Evolutionary conservation across 78 protist species (phyloP), one percentile per base, ranked within the genome.

Genomic region (Monocercomonoides exilis): DNA sequence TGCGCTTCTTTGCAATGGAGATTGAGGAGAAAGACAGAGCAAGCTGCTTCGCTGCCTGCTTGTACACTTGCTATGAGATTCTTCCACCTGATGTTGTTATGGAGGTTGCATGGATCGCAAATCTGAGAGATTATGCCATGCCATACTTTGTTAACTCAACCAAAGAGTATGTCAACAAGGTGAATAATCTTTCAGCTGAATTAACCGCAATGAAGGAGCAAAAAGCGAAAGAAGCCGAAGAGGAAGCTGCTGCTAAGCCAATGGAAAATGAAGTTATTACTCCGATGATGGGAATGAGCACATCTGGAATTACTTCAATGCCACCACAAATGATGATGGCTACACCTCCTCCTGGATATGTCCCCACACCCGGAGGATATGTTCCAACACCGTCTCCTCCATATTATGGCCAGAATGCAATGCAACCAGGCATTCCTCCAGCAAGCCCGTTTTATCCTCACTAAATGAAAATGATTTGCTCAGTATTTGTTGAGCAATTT

Each of bases 61-160:
- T 98, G 46, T 96, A 45, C 94, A 89, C 96, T 4, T 98, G 99
- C 94, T 98, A 94, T 92, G 97, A 96, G 79, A 89, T 93, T 33
- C 46, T 96, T 41, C 88, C 90, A 41, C 96, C 95, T 46, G 99
- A 96, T 44, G 97, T 95, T 0, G 99, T 94, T 21, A 43, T 97
- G 45, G 99, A 99, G 94, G 90, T 95, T 2, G 97, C 99, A 0
- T 99, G 99, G 99, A 85, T 95, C 86, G 46, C 96, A 91, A 85
- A 91, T 81, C 86, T 97, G 45, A 77, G 88, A 82, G 99, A 98
- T 91, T 92, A 87, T 81, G 96, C 96, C n/a, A 96, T 97, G 98
- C 99, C 99, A 41, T 98, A 86, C 95, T 35, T 97, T 70, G 90
- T 99, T 77, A 98, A 98, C 89, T 86, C 89, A 34, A 43, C 87